Evolutionary conservation across 23 red algal genomes (phyloP).

Genomic region (Gracilaria gracilis): DNA sequence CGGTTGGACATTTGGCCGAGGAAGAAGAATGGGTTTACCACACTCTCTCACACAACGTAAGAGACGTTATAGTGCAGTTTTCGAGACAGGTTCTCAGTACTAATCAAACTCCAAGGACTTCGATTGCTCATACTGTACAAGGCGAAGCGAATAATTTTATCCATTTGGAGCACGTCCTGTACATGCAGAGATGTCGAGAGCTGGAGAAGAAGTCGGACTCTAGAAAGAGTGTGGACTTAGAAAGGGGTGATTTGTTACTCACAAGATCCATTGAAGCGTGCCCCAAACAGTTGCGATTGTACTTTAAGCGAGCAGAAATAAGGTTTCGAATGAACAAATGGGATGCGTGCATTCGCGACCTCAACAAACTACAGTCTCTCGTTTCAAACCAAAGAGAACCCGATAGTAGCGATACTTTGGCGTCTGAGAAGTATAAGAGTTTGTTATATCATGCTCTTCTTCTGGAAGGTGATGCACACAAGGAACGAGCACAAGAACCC

Average conservation of each 20-base stretch:
- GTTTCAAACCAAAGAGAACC: background rate
- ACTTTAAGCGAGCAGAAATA: conserved; percentile 33
- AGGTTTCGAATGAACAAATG: conserved; percentile 21
- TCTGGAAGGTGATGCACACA: conserved; percentile 27
- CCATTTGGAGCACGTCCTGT: background rate
- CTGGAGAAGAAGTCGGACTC: conserved; percentile 6
- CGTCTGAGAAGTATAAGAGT: conserved; percentile 2
- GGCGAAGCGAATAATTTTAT: background rate
- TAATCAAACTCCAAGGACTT: background rate
- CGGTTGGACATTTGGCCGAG: conserved; percentile 28
- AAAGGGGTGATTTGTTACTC: background rate
- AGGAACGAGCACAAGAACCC: conserved; percentile 10
- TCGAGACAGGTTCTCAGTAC: background rate
- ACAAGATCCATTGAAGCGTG: background rate
- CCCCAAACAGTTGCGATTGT: background rate
- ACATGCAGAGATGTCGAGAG: conserved; percentile 11
- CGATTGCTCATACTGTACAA: background rate
- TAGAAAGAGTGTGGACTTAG: conserved; percentile 2
- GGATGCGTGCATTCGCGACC: conserved; percentile 28
- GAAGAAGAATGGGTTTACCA: conserved; percentile 65
- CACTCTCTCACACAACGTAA: background rate
- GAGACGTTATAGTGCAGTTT: conserved; percentile 30
- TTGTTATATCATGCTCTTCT: conserved; percentile 5
- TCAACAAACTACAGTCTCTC: conserved; percentile 29
- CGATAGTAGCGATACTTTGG: background rate